Evolutionary conservation across 225 moss, liverwort and hornwort species (phyloP).

Genomic region (Marchantia paleacea): DNA sequence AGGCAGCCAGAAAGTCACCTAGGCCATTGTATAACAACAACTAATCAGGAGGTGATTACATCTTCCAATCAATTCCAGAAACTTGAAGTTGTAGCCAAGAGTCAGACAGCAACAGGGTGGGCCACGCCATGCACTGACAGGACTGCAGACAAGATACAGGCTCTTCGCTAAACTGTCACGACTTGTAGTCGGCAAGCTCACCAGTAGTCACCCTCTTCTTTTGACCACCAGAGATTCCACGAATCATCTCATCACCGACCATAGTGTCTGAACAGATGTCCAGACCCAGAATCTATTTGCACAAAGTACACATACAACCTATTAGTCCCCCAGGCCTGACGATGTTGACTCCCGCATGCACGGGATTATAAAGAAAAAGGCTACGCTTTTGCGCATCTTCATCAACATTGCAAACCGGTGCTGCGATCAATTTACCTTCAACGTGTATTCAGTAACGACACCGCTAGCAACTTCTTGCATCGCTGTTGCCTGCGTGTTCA

Average conservation of each 20-base stretch:
- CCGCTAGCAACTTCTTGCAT: slow-evolving; percentile 21
- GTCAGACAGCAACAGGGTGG: neutral
- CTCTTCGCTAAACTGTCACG: neutral
- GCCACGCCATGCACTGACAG: neutral
- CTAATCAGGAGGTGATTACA: no score
- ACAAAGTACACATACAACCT: neutral
- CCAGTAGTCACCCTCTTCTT: slow-evolving; percentile 43
- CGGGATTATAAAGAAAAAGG: no score
- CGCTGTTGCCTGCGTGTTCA: slow-evolving; percentile 18
- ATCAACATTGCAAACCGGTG: neutral
- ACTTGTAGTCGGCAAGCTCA: neutral
- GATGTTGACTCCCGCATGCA: no score
- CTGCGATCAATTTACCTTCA: slow-evolving; percentile 19
- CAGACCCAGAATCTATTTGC: slow-evolving; percentile 33
- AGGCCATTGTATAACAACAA: neutral
- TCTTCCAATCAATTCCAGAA: no score
- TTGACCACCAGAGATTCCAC: slow-evolving; percentile 43
- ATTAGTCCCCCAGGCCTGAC: neutral
- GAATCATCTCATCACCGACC: slow-evolving; percentile 41
- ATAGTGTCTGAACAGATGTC: slow-evolving; percentile 38
- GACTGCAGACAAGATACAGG: neutral
- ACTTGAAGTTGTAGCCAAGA: no score
- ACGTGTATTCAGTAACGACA: slow-evolving; percentile 23
- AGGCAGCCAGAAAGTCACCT: neutral
- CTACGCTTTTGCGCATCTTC: neutral